Base-by-base conservation (phyloP, 257 asterid species). In the Asclepias syriaca region DNA sequence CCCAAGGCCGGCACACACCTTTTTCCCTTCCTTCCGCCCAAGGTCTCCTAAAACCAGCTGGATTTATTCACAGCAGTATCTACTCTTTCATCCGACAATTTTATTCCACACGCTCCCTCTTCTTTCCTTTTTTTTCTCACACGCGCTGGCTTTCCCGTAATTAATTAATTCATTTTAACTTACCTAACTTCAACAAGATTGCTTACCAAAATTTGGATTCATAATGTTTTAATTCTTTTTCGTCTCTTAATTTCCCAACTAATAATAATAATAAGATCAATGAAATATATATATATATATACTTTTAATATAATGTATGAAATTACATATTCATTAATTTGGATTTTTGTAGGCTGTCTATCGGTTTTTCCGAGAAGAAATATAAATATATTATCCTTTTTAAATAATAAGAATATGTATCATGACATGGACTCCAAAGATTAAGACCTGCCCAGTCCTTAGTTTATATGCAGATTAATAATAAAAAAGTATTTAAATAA, bases 1-100 rank as follows among this genome's bases (percentile, higher is more conserved):
- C 19, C 32, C 34, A 53, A 14, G 34, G 71, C 77, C 64, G 61
- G 77, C 77, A 34, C 46, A 11, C 46, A 27, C 46, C 4, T 6
- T 7, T 29, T 29, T 29, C 34, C 34, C 34, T 29, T 19, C 37
- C 22, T 34, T 51, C 61, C 72, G 68, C 78, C 73, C 78, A 74
- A 66, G 77, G 78, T 74, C 73, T 66, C 65, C 2, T n/a, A 34
- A 75, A 56, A 74, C 73, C 63, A 69, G 32, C 70, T 22, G 46
- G 34, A 68, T 49, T 68, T 65, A 3, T 7, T 58, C 61, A 32
- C 46, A 39, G 54, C 70, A 68, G 74, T 48, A 58, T 68, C 60
- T 5, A 22, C 5, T 54, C 39, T 34, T 34, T 34, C 72, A n/a
- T 16, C 61, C 68, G 78, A 67, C 78, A 67, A 16, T 22, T 34